Conservation (phyloP, 805 yeast species). For the Wickerhamiella siamensis region DNA sequence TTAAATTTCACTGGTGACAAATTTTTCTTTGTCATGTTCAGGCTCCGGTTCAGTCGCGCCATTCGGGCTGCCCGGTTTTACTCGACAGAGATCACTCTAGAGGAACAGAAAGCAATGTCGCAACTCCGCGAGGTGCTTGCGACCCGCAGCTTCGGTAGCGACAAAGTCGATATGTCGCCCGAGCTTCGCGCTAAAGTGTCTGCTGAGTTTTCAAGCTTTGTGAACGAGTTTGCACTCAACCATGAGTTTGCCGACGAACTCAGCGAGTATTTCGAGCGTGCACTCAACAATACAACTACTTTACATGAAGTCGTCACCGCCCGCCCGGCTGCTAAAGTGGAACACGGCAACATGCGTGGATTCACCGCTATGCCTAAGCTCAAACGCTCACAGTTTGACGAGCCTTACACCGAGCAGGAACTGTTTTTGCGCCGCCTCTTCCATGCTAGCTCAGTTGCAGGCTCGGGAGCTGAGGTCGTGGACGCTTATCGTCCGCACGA, state of each 20-base stretch:
- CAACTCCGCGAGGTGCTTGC: constrained; percentile 10
- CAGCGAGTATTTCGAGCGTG: constrained; percentile 13
- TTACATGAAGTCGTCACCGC: constrained; percentile 3
- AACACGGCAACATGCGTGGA: constrained; percentile 15
- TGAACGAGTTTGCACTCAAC: constrained; percentile 20
- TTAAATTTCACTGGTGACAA: no score
- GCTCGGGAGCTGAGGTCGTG: constrained; percentile 48
- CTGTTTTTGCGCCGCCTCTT: constrained; percentile 58
- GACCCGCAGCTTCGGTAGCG: constrained; percentile 13
- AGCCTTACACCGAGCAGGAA: constrained; percentile 66
- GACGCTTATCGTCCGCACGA: constrained; percentile 50
- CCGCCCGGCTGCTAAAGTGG: background rate
- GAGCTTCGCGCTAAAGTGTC: constrained; percentile 21
- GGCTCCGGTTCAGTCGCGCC: background rate
- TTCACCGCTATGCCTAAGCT: constrained; percentile 41
- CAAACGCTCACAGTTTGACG: constrained; percentile 41
- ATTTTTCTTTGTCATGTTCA: background rate
- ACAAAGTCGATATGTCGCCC: constrained; percentile 18
- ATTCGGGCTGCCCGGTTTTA: background rate
- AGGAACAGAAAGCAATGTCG: constrained; percentile 6
- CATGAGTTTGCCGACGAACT: constrained; percentile 18
- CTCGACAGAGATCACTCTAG: background rate
- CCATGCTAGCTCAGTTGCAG: constrained; percentile 40
- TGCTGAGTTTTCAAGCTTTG: constrained; percentile 18
- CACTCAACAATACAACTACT: constrained; percentile 7